Percentiles rank a stretch among this genome's conserved stretches.
Evolutionary conservation across 345 rosid genomes (phyloP).

Genomic region (Lepidium didymum): DNA sequence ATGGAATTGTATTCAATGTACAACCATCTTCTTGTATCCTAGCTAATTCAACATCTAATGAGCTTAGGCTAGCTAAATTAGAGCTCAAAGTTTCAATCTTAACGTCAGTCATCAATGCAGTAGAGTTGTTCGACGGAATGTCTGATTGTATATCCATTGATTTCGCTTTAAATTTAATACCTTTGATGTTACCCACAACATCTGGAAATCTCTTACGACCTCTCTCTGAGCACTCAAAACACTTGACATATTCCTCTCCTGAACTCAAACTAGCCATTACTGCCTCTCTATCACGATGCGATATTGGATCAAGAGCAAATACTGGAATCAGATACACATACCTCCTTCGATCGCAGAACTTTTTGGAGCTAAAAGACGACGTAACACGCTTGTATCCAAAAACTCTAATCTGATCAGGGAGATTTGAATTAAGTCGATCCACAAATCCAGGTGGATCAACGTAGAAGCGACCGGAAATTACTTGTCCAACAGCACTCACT

Average conservation of each 20-base stretch:
- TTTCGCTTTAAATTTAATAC: background rate
- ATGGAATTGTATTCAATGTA: background rate
- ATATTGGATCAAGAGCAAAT: constrained; percentile 69
- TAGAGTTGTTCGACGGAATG: constrained; percentile 24
- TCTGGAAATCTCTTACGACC: constrained; percentile 59
- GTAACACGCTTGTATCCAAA: constrained; percentile 72
- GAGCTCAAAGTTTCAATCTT: constrained; percentile 10
- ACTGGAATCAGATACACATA: constrained; percentile 86
- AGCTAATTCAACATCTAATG: constrained; percentile 1
- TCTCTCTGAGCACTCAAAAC: constrained; percentile 78
- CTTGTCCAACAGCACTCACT: constrained; percentile 93
- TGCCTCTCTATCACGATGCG: constrained; percentile 65
- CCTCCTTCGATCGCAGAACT: constrained; percentile 85
- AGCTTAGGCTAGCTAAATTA: constrained; percentile 4
- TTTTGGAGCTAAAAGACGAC: constrained; percentile 60
- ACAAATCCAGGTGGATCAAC: constrained; percentile 81
- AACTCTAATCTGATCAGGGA: constrained; percentile 52
- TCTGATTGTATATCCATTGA: constrained; percentile 17
- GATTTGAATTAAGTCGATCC: constrained; percentile 54
- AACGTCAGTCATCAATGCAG: constrained; percentile 9
- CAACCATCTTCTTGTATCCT: background rate
- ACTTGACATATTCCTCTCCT: constrained; percentile 62
- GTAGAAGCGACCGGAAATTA: constrained; percentile 72
- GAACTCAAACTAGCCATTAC: constrained; percentile 78
- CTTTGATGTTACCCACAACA: constrained; percentile 41